phyloP scores from a whole-genome alignment of 768 basidiomycete genomes.

The Pulveroboletus sp. region DNA sequence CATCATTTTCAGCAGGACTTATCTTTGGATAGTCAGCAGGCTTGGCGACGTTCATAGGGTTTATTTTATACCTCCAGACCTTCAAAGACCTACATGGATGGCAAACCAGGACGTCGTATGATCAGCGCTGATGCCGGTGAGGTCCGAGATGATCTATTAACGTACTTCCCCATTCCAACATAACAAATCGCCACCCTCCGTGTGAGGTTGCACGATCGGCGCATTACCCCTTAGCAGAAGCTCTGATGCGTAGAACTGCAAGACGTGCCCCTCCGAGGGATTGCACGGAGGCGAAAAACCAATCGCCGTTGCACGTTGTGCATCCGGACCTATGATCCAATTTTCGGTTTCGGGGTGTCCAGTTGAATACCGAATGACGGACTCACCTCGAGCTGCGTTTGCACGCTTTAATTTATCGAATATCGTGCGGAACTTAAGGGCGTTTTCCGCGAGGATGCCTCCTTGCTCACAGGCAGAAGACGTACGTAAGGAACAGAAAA shows the following conservation, averaged over 20 bases:
- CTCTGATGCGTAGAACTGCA: slow-evolving; percentile 69
- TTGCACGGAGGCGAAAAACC: slow-evolving; percentile 8
- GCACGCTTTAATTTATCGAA: slow-evolving; percentile 38
- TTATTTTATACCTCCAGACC: slow-evolving; percentile 60
- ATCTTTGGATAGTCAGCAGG: slow-evolving; percentile 42
- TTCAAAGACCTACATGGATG: slow-evolving; percentile 56
- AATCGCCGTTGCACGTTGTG: slow-evolving; percentile 37
- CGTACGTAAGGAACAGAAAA: slow-evolving; percentile 46
- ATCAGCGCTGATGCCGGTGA: neutral
- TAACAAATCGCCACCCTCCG: slow-evolving; percentile 50
- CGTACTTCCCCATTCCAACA: slow-evolving; percentile 87
- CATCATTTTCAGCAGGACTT: slow-evolving; percentile 64
- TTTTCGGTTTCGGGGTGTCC: neutral
- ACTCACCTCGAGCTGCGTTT: slow-evolving; percentile 58
- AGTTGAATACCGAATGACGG: neutral
- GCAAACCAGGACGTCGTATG: neutral
- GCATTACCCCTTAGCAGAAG: slow-evolving; percentile 62
- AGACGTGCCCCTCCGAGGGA: slow-evolving; percentile 18
- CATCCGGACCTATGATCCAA: slow-evolving; percentile 57
- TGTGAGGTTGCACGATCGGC: slow-evolving; percentile 67
- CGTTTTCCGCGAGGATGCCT: neutral
- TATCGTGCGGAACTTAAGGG: slow-evolving; percentile 22
- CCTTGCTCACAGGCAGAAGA: slow-evolving; percentile 12
- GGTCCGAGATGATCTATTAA: neutral
- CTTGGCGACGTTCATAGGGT: neutral